phyloP scores from a whole-genome alignment of 495 filamentous ascomycete species.

The Hypoxylon lenormandii region DNA sequence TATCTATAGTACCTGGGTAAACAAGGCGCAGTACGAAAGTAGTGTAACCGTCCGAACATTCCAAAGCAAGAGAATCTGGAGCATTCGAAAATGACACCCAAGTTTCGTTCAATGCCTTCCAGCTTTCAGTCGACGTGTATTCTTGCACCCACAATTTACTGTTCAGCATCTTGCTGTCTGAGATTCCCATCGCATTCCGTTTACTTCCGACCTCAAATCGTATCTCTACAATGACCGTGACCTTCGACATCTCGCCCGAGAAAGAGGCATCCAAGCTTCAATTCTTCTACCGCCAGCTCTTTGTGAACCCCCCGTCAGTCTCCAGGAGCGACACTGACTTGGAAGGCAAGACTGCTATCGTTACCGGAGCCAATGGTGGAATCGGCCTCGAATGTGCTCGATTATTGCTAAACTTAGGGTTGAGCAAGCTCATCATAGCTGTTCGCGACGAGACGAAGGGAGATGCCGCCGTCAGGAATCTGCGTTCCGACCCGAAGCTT shows the following conservation, averaged over 20 bases:
- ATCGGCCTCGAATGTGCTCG: constrained; percentile 61
- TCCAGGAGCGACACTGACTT: constrained; percentile 41
- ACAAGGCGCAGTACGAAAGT: no score
- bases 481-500: not conserved
- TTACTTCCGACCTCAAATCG: no score
- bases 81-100: no score
- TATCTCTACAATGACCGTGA: no score
- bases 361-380: constrained; percentile 66
- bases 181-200: no score
- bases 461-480: constrained; percentile 49
- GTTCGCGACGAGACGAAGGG: constrained; percentile 60
- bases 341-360: constrained; percentile 51
- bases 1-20: no score
- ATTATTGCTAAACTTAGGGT: constrained; percentile 56
- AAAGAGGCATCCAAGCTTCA: constrained; percentile 5
- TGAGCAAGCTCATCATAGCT: constrained; percentile 59
- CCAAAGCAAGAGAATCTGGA: no score
- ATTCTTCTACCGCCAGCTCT: constrained; percentile 19
- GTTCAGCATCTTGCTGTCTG: no score
- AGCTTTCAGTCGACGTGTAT: no score
- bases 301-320: not conserved
- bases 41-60: no score
- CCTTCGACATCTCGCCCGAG: constrained; percentile 21
- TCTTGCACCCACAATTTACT: no score
- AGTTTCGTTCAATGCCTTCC: no score